Base-by-base conservation (phyloP, 768 basidiomycete genomes). In the Pleurotus eryngii region DNA sequence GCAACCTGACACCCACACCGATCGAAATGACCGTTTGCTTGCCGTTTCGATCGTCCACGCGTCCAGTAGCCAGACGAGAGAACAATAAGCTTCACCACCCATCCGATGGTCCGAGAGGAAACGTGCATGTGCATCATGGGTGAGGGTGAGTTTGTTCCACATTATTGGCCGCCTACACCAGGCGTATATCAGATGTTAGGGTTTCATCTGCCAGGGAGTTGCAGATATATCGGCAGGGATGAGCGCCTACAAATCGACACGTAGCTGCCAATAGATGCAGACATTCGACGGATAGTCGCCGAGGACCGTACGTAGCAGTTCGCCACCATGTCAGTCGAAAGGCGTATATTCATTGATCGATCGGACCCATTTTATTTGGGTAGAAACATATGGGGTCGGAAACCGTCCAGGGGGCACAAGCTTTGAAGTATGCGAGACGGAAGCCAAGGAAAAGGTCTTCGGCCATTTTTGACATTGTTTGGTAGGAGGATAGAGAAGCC, bases 221-320 rank as follows among this genome's bases (percentile, higher is more conserved):
- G 18, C 39, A 20, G 39, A 11, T 40, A 22, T 17, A 18, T 17
- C n/a, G 8, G 30, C 18, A 42, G 35, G 39, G 51, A 54, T 22
- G 37, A 17, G 24, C 51, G 20, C 51, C 51, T 39, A 54, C 51
- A 54, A 26, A 54, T 2, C 51, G 39, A 54, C 51, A 54, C 26
- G 51, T 39, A 30, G 15, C 27, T 8, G 18, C 9, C 49, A 38
- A 24, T 15, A 35, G 24, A 26, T 26, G 24, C 37, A 27, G 27
- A 15, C n/a, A 35, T 45, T 22, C 8, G 15, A 38, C 9, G 30
- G 11, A 35, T 11, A 11, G 15, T 30, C 39, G 17, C 35, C 51
- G 38, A 42, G 5, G 17, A 12, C 37, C 14, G 49, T 37, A 27
- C 27, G 20, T 50, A 24, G 12, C 7, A 27, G 6, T 30, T 5